These are phyloP conservation scores for Amauroascus niger DNA, from an alignment of 2,329 filamentous ascomycete genomes.

Conservation along the genomic window DNA sequence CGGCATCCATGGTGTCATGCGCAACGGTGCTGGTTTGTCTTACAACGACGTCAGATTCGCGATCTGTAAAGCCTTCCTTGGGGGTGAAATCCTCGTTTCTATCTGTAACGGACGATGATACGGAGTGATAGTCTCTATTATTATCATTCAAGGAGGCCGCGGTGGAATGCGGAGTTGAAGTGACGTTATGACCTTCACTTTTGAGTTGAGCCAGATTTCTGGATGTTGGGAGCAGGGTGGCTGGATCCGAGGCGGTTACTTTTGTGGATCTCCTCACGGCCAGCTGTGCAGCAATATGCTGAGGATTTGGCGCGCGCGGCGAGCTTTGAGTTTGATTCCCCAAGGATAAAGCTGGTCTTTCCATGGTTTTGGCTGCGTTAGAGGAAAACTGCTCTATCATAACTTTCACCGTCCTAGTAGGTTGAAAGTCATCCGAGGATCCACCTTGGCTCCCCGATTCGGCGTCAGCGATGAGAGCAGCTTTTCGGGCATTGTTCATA, in stretches of 20 bases:
- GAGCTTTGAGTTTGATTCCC: constrained; percentile 12
- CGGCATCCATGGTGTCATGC: not conserved
- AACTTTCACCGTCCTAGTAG: constrained; percentile 31
- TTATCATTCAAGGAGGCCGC: not conserved
- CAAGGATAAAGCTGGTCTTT: constrained; percentile 9
- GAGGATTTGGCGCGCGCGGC: constrained; percentile 18
- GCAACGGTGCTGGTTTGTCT: not conserved
- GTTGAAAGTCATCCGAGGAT: not conserved
- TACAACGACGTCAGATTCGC: not conserved
- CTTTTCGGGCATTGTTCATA: constrained; percentile 15
- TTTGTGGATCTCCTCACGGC: constrained; percentile 25
- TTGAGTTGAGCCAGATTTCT: not conserved
- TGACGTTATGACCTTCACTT: not conserved
- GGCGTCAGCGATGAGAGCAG: constrained; percentile 19
- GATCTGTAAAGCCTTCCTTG: not conserved
- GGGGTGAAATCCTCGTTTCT: not conserved
- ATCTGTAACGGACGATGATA: not conserved
- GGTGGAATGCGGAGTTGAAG: not conserved
- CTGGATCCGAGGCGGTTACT: not conserved
- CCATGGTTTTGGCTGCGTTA: constrained; percentile 9
- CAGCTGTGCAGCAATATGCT: constrained; percentile 30
- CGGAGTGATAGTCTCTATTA: not conserved
- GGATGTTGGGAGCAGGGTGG: constrained; percentile 2
- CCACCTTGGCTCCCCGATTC: not conserved
- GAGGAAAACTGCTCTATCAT: constrained; percentile 30